Conservation (phyloP, 108 stramenopile species). For the Epithemia pelagica region DNA sequence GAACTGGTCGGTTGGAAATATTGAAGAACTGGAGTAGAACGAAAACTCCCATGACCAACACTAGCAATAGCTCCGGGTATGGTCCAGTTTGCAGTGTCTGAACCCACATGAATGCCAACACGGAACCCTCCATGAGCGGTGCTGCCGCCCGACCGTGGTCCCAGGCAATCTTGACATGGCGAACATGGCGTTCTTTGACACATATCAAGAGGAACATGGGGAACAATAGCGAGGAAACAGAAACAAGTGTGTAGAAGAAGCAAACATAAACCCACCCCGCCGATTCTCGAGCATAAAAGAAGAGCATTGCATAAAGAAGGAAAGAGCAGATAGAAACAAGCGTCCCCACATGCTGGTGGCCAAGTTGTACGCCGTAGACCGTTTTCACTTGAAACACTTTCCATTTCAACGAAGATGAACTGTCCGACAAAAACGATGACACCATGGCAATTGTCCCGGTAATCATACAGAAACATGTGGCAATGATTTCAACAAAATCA, state of each 20-base stretch:
- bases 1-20: not conserved
- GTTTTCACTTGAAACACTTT: not conserved
- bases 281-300: not conserved
- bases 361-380: not conserved
- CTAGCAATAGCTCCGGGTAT: too few relatives aligned
- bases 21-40: not conserved
- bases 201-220: not conserved
- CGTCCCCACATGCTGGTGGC: not conserved
- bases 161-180: not conserved
- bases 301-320: not conserved
- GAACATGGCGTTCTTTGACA: not conserved
- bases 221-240: not conserved
- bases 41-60: not conserved
- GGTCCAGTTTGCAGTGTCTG: too few relatives aligned
- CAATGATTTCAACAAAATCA: not conserved
- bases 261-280: not conserved
- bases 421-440: not conserved
- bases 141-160: not conserved
- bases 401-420: not conserved
- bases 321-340: not conserved
- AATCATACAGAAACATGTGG: not conserved
- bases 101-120: not conserved
- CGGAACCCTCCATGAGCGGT: not conserved
- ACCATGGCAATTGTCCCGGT: not conserved
- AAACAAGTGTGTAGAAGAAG: not conserved